phyloP scores from a whole-genome alignment of 129 eudicot species.

The Chrysanthemum seticuspe region DNA sequence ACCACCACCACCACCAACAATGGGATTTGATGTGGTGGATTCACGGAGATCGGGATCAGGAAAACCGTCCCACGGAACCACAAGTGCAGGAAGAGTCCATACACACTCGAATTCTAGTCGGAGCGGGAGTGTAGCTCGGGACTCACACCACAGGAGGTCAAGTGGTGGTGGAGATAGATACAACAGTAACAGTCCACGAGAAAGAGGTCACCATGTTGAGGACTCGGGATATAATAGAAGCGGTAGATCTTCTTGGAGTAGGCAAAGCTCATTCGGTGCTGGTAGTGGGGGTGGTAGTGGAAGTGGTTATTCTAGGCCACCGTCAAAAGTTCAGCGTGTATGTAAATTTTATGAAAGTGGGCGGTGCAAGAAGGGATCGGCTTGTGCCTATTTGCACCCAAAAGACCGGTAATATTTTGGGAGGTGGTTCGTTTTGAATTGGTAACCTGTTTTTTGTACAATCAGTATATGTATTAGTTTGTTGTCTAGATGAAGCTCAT shows the following conservation, averaged over 20 bases:
- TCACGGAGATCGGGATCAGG: slow-evolving; percentile 40
- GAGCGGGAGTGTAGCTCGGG: slow-evolving; percentile 40
- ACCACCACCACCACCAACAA: slow-evolving; percentile 3
- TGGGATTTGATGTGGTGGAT: slow-evolving; percentile 35
- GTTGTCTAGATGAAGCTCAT: slow-evolving; percentile 18
- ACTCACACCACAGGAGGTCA: slow-evolving; percentile 48
- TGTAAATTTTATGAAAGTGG: slow-evolving; percentile 81
- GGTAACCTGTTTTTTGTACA: slow-evolving; percentile 37
- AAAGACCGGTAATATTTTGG: slow-evolving; percentile 26
- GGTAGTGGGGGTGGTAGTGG: slow-evolving; percentile 36
- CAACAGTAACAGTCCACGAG: slow-evolving; percentile 45
- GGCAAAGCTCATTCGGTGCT: slow-evolving; percentile 47
- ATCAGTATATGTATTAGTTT: slow-evolving; percentile 28
- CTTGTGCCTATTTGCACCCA: slow-evolving; percentile 72
- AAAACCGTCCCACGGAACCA: slow-evolving; percentile 48
- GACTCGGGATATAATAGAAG: slow-evolving; percentile 54
- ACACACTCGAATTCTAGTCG: slow-evolving; percentile 31
- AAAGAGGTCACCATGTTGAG: slow-evolving; percentile 50
- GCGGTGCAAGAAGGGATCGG: slow-evolving; percentile 76
- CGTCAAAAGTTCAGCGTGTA: slow-evolving; percentile 56
- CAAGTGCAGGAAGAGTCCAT: slow-evolving; percentile 44
- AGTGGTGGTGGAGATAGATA: slow-evolving; percentile 30
- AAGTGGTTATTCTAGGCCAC: slow-evolving; percentile 61
- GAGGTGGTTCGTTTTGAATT: slow-evolving; percentile 6
- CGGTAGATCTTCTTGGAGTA: slow-evolving; percentile 53